These are phyloP conservation scores for Podospora didyma DNA, from an alignment of 495 filamentous ascomycete genomes.

Conservation along the genomic window DNA sequence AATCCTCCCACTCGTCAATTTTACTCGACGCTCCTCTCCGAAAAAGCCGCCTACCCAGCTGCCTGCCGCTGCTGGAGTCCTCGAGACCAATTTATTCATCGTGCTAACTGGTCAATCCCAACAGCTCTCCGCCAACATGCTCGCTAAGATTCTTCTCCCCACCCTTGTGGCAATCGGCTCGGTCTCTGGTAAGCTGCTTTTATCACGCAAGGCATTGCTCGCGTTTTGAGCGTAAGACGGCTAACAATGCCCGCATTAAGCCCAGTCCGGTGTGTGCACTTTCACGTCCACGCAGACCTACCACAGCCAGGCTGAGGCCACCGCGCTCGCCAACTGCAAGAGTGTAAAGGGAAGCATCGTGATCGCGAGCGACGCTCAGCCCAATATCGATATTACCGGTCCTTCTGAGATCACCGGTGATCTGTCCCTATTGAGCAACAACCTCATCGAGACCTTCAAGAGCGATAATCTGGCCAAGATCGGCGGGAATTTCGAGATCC, in stretches of 20 bases:
- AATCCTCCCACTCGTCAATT: constrained; percentile 4
- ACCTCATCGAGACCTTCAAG: constrained; percentile 41
- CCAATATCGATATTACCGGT: constrained; percentile 51
- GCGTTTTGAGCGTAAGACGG: constrained; percentile 3
- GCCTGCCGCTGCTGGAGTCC: constrained; percentile 4
- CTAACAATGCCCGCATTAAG: constrained; percentile 32
- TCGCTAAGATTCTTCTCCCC: constrained; percentile 67
- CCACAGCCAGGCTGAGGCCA: constrained; percentile 67
- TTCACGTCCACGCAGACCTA: constrained; percentile 48
- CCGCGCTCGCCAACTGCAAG: constrained; percentile 59
- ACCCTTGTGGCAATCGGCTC: constrained; percentile 66
- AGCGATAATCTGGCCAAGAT: constrained; percentile 45
- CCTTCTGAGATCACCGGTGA: constrained; percentile 64
- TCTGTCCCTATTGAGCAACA: constrained; percentile 57
- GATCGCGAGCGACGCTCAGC: constrained; percentile 51
- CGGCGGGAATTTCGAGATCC: constrained; percentile 62
- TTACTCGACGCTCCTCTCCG: neutral
- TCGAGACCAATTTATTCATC: neutral
- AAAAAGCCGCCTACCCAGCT: neutral
- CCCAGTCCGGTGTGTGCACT: constrained; percentile 41
- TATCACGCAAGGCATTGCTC: neutral
- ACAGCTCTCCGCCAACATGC: constrained; percentile 57
- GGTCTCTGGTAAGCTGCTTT: constrained; percentile 57
- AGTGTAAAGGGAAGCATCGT: constrained; percentile 68
- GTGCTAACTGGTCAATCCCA: constrained; percentile 28